Evolutionary conservation across 2,329 filamentous ascomycete species (phyloP), one percentile per base, ranked within the genome.

Genomic region (Aspergillus candidus): DNA sequence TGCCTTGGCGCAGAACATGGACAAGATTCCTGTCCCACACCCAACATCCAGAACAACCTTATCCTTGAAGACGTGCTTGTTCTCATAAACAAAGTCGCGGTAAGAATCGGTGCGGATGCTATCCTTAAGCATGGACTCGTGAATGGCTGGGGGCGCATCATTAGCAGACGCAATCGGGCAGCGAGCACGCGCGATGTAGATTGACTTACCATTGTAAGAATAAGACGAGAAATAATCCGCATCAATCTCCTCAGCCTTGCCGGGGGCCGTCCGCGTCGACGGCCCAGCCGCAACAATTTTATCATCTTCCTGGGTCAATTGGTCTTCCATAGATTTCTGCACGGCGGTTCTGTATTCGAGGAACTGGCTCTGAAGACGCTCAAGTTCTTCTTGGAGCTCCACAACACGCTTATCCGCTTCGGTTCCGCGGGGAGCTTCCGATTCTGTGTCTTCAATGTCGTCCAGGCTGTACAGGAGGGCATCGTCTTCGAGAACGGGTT

Each of bases 101-200:
- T 97, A 97, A 3, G 88, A 84, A 58, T 95, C 86, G 10, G 90
- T 97, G 40, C 90, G 84, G 33, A 95, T 77, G 0, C 79, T 75
- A 60, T 97, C 90, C 65, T 95, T 94, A 50, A 97, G 77, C 90
- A 97, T 97, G 6, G 86, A 89, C 62, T 95, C 88, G 65, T 97
- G 90, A 44, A 97, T 96, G 45, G 88, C 87, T 86, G 54, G 43
- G 55, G 51, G 12, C 35, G 38, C 11, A 18, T 27, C 17, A 36
- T 11, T 34, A 40, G 18, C 41, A 29, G 38, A 30, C 36, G 27
- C 11, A 10, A 13, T 7, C 22, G 22, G 22, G 14, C 7, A n/a
- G 14, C 30, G 15, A 14, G 15, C 4, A 12, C 6, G 22, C 12
- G 5, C 11, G 14, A 14, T n/a, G 11, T 40, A 22, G 22, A 12